Evolutionary conservation across 345 rosid species (phyloP).

Genomic region (Bruguiera gymnorhiza): DNA sequence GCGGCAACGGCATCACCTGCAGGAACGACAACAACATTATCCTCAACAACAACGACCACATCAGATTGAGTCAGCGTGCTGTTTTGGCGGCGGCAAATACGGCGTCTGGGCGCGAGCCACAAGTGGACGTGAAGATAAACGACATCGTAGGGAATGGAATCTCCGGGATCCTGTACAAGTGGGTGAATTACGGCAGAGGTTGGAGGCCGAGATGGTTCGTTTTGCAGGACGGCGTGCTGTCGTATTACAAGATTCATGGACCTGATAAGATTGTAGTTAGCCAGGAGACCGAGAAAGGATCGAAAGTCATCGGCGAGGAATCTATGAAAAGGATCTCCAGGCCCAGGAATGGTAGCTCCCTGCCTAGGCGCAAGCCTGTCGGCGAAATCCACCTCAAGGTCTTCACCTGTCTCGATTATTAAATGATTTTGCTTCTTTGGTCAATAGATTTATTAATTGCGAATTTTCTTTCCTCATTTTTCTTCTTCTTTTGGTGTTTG

Average conservation of each 20-base stretch:
- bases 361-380: conserved; percentile 45
- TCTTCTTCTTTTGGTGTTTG: too few relatives aligned
- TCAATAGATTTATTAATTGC: too few relatives aligned
- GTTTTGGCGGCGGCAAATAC: conserved; percentile 1
- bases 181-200: conserved; percentile 98
- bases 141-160: conserved; percentile 86
- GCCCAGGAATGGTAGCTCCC: conserved; percentile 25
- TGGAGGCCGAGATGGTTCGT: conserved; percentile 98
- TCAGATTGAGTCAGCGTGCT: conserved; percentile 1
- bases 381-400: conserved; percentile 87
- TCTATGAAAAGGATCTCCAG: conserved; percentile 59
- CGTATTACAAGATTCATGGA: conserved; percentile 89
- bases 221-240: conserved; percentile 87
- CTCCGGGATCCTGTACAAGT: conserved; percentile 75
- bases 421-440: too few relatives aligned
- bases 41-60: not conserved
- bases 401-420: not conserved
- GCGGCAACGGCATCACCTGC: conserved; percentile 1
- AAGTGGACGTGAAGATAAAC: conserved; percentile 52
- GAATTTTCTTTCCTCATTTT: too few relatives aligned
- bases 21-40: not conserved
- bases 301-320: conserved; percentile 72
- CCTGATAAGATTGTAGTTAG: conserved; percentile 76
- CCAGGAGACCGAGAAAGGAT: conserved; percentile 67
- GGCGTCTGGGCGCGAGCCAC: conserved; percentile 10